Base-by-base conservation (phyloP, 352 stramenopile genomes). In the Pythium scleroteichum region DNA sequence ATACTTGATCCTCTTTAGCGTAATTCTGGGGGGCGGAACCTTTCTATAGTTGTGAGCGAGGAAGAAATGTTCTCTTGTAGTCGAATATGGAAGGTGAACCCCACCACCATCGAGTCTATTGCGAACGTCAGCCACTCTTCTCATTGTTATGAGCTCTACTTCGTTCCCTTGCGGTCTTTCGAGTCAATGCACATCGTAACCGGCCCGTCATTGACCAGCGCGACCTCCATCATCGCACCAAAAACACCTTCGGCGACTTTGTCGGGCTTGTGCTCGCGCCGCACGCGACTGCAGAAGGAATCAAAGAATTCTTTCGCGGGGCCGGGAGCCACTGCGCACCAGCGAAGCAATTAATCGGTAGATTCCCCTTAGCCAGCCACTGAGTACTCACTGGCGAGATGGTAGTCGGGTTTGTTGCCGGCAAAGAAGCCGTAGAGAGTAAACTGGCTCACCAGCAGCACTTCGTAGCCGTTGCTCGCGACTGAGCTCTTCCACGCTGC, bases 391-490 rank as follows among this genome's bases (percentile, higher is more conserved):
- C 86, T 95, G 19, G 85, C 75, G 58, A 94, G 73, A 52, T 94
- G 86, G 63, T 88, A 95, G 64, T 95, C 84, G 22, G 86, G 86
- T 44, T 93, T 95, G 75, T 95, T 95, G 63, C 86, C 86, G 1
- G 64, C 60, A 41, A 95, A 86, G 61, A 84, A 90, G 14, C 82
- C 83, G 59, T 92, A 75, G 40, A 95, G 72, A 41, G 86, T 95
- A 68, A 95, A 95, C 64, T 95, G 86, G 62, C 85, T 94, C 53
- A 95, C 83, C n/a, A 95, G 61, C 39, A 95, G 63, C 66, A 95
- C 78, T n/a, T 93, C 77, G 47, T 76, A 82, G 48, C 74, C 79
- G 32, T 87, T 88, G 32, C 47, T 75, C 39, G 75, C 78, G 48
- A 91, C 63, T 4, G 84, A 94, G 19, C 60, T 77, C 55, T 87